Evolutionary conservation across 2,329 filamentous ascomycete species (phyloP), one percentile per base, ranked within the genome.

Genomic region (Ambrosiella xylebori): DNA sequence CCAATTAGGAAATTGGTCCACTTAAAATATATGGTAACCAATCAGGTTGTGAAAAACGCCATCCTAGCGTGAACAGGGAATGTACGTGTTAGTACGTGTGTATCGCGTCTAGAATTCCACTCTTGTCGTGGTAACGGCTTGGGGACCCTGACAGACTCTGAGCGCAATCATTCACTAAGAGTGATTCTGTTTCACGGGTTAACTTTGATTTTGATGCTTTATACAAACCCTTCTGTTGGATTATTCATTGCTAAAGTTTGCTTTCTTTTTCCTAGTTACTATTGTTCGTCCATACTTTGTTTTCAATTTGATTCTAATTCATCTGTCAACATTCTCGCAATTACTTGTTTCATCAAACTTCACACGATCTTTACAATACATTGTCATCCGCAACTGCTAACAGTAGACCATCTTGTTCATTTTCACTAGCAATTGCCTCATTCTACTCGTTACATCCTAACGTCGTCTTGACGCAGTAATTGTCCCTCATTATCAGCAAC

Each of bases 1-100:
- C 53, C 38, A 17, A 55, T 55, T 55, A 55, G 53, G 53, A 55
- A 55, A 27, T 40, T n/a, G 53, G 8, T 8, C 53, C 38, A 55
- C 17, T n/a, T 41, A 11, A 17, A 55, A 40, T 11, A 19, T 12
- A 44, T 37, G 27, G 12, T 40, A 44, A 12, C 53, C 53, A 55
- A 55, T 55, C 38, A 55, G 7, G 6, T 12, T 39, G 12, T 27
- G 17, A 8, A 11, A 41, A 27, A 37, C 12, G 38, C 38, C n/a
- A 35, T 36, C 47, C 47, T 35, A 19, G 27, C 47, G 47, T 19
- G 47, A 51, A 44, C 15, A 55, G 35, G 53, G 53, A 41, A 41
- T n/a, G 17, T 41, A 8, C 37, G 38, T 39, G 53, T 41, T 44
- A 4, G 12, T 40, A 40, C 53, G 53, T 55, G 53, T 45, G 19